Percentiles rank a stretch among this genome's conserved stretches.
These are phyloP conservation scores for Clarireedia hainanense DNA, from an alignment of 2,329 filamentous ascomycete genomes.

Conservation along the genomic window DNA sequence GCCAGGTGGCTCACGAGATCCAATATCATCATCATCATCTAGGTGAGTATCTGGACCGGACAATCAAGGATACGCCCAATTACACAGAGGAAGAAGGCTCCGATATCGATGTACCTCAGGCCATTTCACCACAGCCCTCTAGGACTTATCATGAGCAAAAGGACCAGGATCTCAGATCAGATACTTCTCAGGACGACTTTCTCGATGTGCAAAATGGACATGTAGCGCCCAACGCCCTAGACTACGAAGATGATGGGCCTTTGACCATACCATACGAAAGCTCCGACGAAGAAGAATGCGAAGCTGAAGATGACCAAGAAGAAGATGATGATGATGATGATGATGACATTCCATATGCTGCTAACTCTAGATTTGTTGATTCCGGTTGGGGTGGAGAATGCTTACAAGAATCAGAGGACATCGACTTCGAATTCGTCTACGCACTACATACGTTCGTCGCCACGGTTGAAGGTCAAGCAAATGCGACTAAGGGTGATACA, in stretches of 20 bases:
- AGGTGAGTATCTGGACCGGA: slow-evolving; percentile 38
- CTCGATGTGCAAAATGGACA: slow-evolving; percentile 1
- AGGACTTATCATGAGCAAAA: slow-evolving; percentile 10
- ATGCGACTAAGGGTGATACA: slow-evolving; percentile 95
- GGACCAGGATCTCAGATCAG: slow-evolving; percentile 16
- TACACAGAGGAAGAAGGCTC: slow-evolving; percentile 48
- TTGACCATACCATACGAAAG: slow-evolving; percentile 16
- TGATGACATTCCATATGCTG: slow-evolving; percentile 40
- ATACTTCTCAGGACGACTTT: slow-evolving; percentile 15
- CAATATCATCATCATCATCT: slow-evolving; percentile 39
- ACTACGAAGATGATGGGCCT: slow-evolving; percentile 19
- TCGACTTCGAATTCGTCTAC: slow-evolving; percentile 99
- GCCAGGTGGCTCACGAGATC: slow-evolving; percentile 18
- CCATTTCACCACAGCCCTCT: not conserved
- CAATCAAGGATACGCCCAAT: slow-evolving; percentile 23
- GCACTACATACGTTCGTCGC: slow-evolving; percentile 96
- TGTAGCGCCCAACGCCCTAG: not conserved
- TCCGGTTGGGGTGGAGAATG: slow-evolving; percentile 68
- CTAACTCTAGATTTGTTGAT: slow-evolving; percentile 58
- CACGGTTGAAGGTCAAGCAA: slow-evolving; percentile 95
- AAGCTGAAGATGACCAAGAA: slow-evolving; percentile 33
- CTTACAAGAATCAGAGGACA: slow-evolving; percentile 95
- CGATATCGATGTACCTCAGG: slow-evolving; percentile 4
- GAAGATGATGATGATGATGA: slow-evolving; percentile 53
- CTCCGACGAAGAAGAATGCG: slow-evolving; percentile 21